These are phyloP conservation scores for Pseudocercospora fijiensis DNA, from an alignment of 2,329 filamentous ascomycete genomes.

Conservation along the genomic window DNA sequence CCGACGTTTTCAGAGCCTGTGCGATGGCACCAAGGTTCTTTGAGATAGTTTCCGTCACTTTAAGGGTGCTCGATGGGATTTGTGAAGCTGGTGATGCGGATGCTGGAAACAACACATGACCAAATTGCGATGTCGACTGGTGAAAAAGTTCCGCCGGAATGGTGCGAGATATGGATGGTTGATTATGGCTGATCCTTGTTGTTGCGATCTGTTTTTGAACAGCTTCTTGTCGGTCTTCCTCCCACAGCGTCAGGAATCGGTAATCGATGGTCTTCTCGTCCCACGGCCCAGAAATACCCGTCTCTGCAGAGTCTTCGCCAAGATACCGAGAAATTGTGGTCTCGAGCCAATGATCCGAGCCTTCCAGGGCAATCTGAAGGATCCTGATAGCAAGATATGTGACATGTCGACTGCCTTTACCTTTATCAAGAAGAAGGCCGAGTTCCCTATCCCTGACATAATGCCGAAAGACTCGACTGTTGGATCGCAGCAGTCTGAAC, in stretches of 20 bases:
- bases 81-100: conserved; percentile 50
- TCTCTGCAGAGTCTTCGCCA: conserved; percentile 48
- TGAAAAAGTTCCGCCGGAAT: conserved; percentile 28
- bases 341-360: conserved; percentile 76
- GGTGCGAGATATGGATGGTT: conserved; percentile 5
- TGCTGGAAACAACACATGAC: conserved; percentile 58
- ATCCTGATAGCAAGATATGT: conserved; percentile 80
- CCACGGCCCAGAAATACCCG: conserved; percentile 66
- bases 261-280: conserved; percentile 78
- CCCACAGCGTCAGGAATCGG: conserved; percentile 66
- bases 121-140: conserved; percentile 59
- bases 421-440: conserved; percentile 64
- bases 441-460: conserved; percentile 66
- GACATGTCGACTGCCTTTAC: conserved; percentile 57
- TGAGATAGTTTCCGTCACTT: conserved; percentile 70
- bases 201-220: conserved; percentile 21
- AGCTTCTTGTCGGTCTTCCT: conserved; percentile 56
- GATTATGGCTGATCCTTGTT: not conserved
- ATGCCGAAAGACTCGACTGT: conserved; percentile 65
- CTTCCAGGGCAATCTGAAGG: conserved; percentile 74
- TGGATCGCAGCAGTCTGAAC: conserved; percentile 77
- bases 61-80: conserved; percentile 49
- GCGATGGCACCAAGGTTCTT: conserved; percentile 71
- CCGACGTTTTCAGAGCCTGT: conserved; percentile 61
- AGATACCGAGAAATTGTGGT: conserved; percentile 67